A percentile compares a stretch with the other conserved stretches of the same genome.
Evolutionary conservation across 805 yeast species (phyloP).

Genomic region (Saturnispora halmiae): DNA sequence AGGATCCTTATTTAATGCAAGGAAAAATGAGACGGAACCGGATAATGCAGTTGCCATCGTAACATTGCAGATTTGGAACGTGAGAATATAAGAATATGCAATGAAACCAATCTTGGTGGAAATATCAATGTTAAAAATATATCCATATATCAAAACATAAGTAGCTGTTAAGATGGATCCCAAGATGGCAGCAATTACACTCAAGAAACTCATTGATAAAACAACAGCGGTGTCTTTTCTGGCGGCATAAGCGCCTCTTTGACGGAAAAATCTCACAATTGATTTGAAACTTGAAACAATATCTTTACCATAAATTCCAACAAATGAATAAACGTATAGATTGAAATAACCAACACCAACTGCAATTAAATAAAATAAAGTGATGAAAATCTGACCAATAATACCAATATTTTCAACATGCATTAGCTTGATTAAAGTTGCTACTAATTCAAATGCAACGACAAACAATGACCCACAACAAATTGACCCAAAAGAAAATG

Average conservation of each 20-base stretch:
- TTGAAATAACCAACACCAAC: constrained; percentile 36
- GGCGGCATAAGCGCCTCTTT: constrained; percentile 75
- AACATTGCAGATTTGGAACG: constrained; percentile 63
- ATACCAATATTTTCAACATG: constrained; percentile 6
- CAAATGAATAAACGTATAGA: constrained; percentile 77
- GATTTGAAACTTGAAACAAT: constrained; percentile 68
- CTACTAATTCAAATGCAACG: constrained; percentile 57
- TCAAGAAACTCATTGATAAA: constrained; percentile 62
- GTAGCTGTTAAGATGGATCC: constrained; percentile 46
- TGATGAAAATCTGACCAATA: constrained; percentile 9
- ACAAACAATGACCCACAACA: constrained; percentile 75
- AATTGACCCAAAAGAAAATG: constrained; percentile 82
- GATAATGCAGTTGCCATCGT: constrained; percentile 63
- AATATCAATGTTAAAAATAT: constrained; percentile 53
- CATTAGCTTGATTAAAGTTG: constrained; percentile 22
- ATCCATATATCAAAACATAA: constrained; percentile 58
- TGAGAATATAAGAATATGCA: constrained; percentile 40
- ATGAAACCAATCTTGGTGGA: constrained; percentile 34
- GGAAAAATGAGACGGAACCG: constrained; percentile 76
- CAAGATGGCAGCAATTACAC: constrained; percentile 51
- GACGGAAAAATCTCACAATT: constrained; percentile 63
- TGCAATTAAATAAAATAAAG: constrained; percentile 1
- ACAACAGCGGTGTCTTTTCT: constrained; percentile 76
- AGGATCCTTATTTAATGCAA: constrained; percentile 79
- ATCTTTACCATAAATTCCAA: constrained; percentile 80